A percentile compares a stretch with the other conserved stretches of the same genome.
Conservation (phyloP, 1,284 basidiomycete species). For the Leccinum pseudoinsigne region DNA sequence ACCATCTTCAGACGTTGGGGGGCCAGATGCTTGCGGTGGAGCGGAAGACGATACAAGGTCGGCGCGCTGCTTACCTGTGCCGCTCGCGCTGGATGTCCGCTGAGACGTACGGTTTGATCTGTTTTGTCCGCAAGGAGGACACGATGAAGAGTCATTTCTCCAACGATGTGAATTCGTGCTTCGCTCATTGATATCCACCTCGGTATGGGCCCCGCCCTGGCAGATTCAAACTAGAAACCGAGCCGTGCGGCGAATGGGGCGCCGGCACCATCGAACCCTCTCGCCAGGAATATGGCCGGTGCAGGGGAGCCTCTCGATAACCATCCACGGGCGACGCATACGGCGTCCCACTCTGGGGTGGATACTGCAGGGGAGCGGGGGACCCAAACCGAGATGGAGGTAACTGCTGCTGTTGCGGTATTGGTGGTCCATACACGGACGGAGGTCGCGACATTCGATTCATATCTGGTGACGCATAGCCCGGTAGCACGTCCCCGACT, state of each 20-base stretch:
- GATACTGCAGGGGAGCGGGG: conserved; percentile 26
- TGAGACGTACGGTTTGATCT: conserved; percentile 28
- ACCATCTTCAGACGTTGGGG: conserved; percentile 24
- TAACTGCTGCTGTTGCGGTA: conserved; percentile 4
- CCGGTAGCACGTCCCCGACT: conserved; percentile 27
- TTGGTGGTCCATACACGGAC: conserved; percentile 31
- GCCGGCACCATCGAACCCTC: conserved; percentile 9
- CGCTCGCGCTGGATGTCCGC: conserved; percentile 18
- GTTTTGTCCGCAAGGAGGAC: background rate
- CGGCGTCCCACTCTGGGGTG: conserved; percentile 28
- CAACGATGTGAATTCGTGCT: conserved; percentile 2
- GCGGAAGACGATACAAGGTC: conserved; percentile 17
- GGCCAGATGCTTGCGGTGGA: conserved; percentile 22
- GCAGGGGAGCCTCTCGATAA: conserved; percentile 47
- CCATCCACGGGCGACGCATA: conserved; percentile 27
- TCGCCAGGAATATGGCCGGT: conserved; percentile 42
- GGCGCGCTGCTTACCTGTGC: conserved; percentile 22
- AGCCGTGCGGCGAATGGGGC: conserved; percentile 11
- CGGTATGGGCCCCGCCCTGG: conserved; percentile 41
- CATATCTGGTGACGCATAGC: conserved; percentile 27
- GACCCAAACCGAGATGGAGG: conserved; percentile 17
- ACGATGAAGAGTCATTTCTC: conserved; percentile 4
- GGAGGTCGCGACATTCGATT: conserved; percentile 21
- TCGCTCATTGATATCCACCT: conserved; percentile 22
- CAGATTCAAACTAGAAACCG: conserved; percentile 22